These are phyloP conservation scores for Danielia reshetovae DNA, from an alignment of 805 yeast genomes.

Conservation along the genomic window DNA sequence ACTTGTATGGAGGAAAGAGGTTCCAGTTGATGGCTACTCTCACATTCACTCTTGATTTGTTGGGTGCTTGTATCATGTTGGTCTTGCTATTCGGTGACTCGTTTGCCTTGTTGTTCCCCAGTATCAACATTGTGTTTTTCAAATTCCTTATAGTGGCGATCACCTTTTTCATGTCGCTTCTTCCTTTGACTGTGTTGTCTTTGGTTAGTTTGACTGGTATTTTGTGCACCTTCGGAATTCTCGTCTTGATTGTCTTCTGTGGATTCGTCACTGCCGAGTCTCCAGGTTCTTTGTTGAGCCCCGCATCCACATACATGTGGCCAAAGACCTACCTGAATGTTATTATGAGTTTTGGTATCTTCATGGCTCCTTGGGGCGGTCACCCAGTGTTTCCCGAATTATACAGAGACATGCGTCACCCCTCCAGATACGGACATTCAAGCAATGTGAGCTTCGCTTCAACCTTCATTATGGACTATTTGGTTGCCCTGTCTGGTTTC, in stretches of 20 bases:
- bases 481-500: conserved; percentile 64
- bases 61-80: conserved; percentile 60
- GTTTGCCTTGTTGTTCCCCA: conserved; percentile 32
- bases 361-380: conserved; percentile 80
- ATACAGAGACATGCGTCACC: conserved; percentile 71
- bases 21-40: conserved; percentile 43
- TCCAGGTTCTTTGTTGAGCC: conserved; percentile 55
- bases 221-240: conserved; percentile 48
- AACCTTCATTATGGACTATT: conserved; percentile 55
- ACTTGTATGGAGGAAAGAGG: conserved; percentile 67
- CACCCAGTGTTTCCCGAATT: conserved; percentile 81
- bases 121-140: conserved; percentile 14
- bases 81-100: conserved; percentile 60
- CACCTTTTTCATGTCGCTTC: conserved; percentile 47
- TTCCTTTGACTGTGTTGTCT: conserved; percentile 54
- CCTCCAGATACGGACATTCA: conserved; percentile 51
- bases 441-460: conserved; percentile 53
- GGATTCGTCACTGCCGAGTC: conserved; percentile 38
- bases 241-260: conserved; percentile 41
- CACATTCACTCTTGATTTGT: conserved; percentile 52
- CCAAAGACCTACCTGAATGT: conserved; percentile 33
- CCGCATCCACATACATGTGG: conserved; percentile 38
- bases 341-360: conserved; percentile 55
- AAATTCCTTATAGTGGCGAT: conserved; percentile 34
- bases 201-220: conserved; percentile 55